phyloP scores from a whole-genome alignment of 2,329 filamentous ascomycete genomes.

The Erysiphe neolycopersici region DNA sequence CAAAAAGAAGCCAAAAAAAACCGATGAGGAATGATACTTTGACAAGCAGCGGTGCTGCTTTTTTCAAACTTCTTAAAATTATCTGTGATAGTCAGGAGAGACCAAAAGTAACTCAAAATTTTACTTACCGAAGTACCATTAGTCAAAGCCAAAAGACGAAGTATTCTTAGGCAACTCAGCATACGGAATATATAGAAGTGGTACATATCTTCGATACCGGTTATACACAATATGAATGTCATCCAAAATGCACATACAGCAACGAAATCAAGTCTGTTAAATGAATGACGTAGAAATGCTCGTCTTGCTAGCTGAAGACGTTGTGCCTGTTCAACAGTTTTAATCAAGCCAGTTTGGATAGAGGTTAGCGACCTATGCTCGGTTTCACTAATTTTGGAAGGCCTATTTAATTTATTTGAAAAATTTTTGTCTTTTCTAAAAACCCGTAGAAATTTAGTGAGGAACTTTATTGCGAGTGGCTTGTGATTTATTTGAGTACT shows the following conservation, averaged over 20 bases:
- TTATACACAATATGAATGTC: slow-evolving; percentile 46
- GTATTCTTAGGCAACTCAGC: slow-evolving; percentile 81
- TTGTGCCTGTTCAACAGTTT: slow-evolving; percentile 49
- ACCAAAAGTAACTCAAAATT: not conserved
- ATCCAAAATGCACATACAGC: slow-evolving; percentile 94
- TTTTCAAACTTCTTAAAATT: slow-evolving; percentile 83
- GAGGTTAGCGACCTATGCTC: slow-evolving; percentile 21
- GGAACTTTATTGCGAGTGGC: slow-evolving; percentile 45
- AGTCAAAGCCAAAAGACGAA: slow-evolving; percentile 73
- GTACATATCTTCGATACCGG: slow-evolving; percentile 36
- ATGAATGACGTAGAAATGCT: slow-evolving; percentile 81
- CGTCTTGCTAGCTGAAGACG: slow-evolving; percentile 65
- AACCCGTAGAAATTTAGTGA: slow-evolving; percentile 48
- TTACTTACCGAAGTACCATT: slow-evolving; percentile 63
- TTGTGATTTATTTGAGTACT: slow-evolving; percentile 63
- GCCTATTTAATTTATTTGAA: slow-evolving; percentile 7
- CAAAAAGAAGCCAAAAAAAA: slow-evolving; percentile 96
- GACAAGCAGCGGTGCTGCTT: slow-evolving; percentile 70
- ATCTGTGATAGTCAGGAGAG: slow-evolving; percentile 24
- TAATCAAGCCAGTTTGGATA: slow-evolving; percentile 31
- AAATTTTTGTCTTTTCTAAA: slow-evolving; percentile 54
- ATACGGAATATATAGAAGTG: slow-evolving; percentile 85
- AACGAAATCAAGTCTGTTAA: slow-evolving; percentile 85
- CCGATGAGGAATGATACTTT: slow-evolving; percentile 83
- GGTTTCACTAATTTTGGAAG: slow-evolving; percentile 6